These are phyloP conservation scores for Ophidiomyces ophidiicola DNA, from an alignment of 2,329 filamentous ascomycete genomes.

Conservation along the genomic window DNA sequence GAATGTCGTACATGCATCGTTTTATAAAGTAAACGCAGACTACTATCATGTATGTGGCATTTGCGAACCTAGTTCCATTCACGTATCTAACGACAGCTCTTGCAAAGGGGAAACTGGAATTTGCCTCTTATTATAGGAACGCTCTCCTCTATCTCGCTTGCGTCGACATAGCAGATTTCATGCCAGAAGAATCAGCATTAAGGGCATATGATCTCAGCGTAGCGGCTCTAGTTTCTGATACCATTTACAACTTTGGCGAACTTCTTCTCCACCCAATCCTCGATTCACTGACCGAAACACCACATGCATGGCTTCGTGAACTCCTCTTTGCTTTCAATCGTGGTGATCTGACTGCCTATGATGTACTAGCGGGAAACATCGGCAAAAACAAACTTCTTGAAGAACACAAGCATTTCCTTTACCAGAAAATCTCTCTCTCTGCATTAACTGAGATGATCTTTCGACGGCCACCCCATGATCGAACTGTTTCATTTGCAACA, in stretches of 20 bases:
- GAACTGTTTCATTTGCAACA: slow-evolving; percentile 79
- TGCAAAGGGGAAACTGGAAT: slow-evolving; percentile 63
- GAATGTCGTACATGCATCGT: slow-evolving; percentile 86
- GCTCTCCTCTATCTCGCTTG: slow-evolving; percentile 95
- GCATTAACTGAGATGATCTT: slow-evolving; percentile 94
- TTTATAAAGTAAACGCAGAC: slow-evolving; percentile 88
- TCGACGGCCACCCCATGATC: slow-evolving; percentile 86
- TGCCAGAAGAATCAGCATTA: slow-evolving; percentile 60
- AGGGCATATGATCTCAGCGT: slow-evolving; percentile 89
- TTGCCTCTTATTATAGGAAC: slow-evolving; percentile 93
- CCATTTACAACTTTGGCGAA: slow-evolving; percentile 99
- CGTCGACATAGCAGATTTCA: slow-evolving; percentile 67
- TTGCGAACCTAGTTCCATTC: neutral
- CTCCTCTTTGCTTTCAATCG: slow-evolving; percentile 97
- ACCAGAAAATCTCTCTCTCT: slow-evolving; percentile 96
- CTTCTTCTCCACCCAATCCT: slow-evolving; percentile 95
- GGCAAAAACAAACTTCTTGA: slow-evolving; percentile 65
- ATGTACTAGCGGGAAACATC: slow-evolving; percentile 69
- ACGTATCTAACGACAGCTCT: slow-evolving; percentile 10
- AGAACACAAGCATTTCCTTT: slow-evolving; percentile 69
- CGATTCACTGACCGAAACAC: slow-evolving; percentile 62
- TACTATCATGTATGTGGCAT: slow-evolving; percentile 64
- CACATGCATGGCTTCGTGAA: slow-evolving; percentile 78
- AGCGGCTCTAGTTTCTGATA: slow-evolving; percentile 81
- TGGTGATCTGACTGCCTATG: slow-evolving; percentile 79